A percentile compares a stretch with the other conserved stretches of the same genome.
phyloP scores from a whole-genome alignment of 1,284 basidiomycete species.

The Pascua guehoae region DNA sequence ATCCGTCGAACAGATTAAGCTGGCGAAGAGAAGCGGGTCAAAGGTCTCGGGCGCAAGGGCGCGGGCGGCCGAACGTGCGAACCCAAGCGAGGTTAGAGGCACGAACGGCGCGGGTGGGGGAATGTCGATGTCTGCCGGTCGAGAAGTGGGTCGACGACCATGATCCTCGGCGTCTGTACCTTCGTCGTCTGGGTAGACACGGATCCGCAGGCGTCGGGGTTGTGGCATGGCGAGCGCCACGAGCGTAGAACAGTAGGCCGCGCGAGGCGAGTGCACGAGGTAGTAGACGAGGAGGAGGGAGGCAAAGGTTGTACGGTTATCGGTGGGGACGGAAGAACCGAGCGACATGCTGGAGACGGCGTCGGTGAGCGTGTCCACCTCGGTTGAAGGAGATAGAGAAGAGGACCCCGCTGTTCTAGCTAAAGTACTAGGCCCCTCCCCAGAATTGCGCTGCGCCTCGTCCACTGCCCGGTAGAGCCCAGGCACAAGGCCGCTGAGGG shows the following conservation, averaged over 20 bases:
- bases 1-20: constrained; percentile 2
- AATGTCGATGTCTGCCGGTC: too few relatives aligned
- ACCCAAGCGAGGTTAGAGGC: background rate
- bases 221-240: constrained; percentile 6
- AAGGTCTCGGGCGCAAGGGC: constrained; percentile 28
- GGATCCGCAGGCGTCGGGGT: background rate
- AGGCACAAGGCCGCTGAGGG: constrained; percentile 42
- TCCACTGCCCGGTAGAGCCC: constrained; percentile 33
- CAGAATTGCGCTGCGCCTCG: background rate
- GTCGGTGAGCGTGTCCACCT: background rate
- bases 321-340: background rate
- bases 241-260: constrained; percentile 2
- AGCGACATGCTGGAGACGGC: background rate
- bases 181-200: too few relatives aligned
- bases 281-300: constrained; percentile 36
- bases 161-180: too few relatives aligned
- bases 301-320: constrained; percentile 27
- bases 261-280: constrained; percentile 23
- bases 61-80: constrained; percentile 12
- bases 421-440: too few relatives aligned
- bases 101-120: background rate
- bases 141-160: too few relatives aligned
- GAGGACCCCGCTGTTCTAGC: too few relatives aligned
- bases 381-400: background rate
- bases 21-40: constrained; percentile 28